Percentiles rank a stretch among this genome's conserved stretches.
phyloP scores from a whole-genome alignment of 768 basidiomycete species.

The Rubroboletus pulcherrimus region DNA sequence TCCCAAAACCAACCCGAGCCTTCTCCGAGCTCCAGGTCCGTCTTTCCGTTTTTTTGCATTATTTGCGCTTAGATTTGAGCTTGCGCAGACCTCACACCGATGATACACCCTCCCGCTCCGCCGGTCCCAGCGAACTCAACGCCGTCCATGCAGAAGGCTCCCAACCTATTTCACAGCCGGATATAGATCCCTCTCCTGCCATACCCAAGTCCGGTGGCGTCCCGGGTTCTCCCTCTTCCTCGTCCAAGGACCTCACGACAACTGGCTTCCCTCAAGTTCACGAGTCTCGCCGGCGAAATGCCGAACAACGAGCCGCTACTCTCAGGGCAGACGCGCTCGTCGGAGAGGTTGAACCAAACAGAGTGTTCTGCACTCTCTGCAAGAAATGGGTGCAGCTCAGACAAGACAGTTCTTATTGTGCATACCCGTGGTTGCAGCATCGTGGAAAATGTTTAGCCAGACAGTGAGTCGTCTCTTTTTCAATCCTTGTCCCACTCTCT shows the following conservation, averaged over 20 bases:
- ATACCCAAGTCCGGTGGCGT: constrained; percentile 15
- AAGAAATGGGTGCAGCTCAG: constrained; percentile 81
- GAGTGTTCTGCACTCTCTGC: constrained; percentile 73
- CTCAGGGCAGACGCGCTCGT: constrained; percentile 64
- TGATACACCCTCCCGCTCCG: constrained; percentile 29
- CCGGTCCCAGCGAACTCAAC: constrained; percentile 22
- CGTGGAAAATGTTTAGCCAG: constrained; percentile 70
- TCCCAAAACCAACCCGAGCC: constrained; percentile 17
- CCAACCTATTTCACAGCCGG: constrained; percentile 8
- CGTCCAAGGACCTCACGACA: constrained; percentile 58
- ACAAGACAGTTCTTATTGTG: constrained; percentile 75
- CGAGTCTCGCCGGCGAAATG: constrained; percentile 70
- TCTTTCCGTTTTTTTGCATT: constrained; percentile 2
- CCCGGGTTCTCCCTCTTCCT: constrained; percentile 32
- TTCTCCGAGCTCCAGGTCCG: constrained; percentile 24
- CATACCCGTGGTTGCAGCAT: constrained; percentile 81
- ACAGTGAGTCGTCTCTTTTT: constrained; percentile 45
- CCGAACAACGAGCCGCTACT: constrained; percentile 73
- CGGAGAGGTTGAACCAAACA: constrained; percentile 66
- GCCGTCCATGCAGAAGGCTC: constrained; percentile 27
- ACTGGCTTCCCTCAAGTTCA: constrained; percentile 52
- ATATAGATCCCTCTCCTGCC: constrained; percentile 2
- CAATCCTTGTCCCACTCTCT: neutral
- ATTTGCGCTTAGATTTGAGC: neutral
- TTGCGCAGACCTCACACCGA: constrained; percentile 11